Conservation (phyloP, 169 alveolate species). For the Eimeria nieschulzi region DNA sequence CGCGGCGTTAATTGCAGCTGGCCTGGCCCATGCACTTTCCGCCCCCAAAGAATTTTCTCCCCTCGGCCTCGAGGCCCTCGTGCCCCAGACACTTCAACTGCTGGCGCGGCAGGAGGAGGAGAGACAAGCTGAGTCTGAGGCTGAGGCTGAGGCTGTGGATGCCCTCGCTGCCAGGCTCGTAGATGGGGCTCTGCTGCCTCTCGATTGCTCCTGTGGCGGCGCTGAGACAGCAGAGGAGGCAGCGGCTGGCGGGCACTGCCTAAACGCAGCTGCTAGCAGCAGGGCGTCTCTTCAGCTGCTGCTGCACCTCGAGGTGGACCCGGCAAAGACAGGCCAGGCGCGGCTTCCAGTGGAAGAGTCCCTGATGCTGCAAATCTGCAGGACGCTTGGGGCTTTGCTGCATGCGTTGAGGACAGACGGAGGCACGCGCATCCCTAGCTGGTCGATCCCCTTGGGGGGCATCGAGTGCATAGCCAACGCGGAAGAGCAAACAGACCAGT, state of each 20-base stretch:
- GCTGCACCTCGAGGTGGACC: constrained; percentile 12
- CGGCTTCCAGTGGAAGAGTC: background rate
- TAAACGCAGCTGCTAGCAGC: background rate
- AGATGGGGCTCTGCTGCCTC: background rate
- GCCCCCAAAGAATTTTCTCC: background rate
- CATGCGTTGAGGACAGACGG: background rate
- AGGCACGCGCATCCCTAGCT: background rate
- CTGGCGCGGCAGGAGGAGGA: background rate
- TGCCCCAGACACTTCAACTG: background rate
- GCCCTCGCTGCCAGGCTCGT: constrained; percentile 19
- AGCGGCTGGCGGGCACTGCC: background rate
- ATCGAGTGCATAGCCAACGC: background rate
- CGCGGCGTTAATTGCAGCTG: background rate
- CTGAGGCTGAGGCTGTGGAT: background rate
- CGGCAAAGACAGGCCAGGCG: background rate
- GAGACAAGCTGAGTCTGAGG: background rate
- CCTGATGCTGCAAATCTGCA: constrained; percentile 12
- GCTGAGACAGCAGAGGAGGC: background rate
- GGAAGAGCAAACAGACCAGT: background rate
- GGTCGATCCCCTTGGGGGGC: constrained; percentile 7
- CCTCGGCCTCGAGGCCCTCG: background rate
- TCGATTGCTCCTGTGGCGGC: background rate
- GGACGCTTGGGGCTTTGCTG: background rate
- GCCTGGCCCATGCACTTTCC: background rate
- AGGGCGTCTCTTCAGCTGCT: background rate